Evolutionary conservation across 768 basidiomycete species (phyloP), one percentile per base, ranked within the genome.

Genomic region (Lentinula aciculospora): DNA sequence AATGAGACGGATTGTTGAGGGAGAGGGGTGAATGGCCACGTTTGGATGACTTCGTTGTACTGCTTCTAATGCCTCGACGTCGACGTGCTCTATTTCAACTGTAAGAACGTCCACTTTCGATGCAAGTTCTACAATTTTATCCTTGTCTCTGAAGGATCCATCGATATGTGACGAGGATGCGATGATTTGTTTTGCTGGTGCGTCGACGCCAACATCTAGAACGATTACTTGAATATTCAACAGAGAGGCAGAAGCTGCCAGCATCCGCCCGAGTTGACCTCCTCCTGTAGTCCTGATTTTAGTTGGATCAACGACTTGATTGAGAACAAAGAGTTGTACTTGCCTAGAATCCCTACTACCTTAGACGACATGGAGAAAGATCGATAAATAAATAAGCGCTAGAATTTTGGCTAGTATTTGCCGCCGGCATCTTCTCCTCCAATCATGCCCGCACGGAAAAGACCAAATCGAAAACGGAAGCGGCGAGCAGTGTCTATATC

Each of bases 221-320:
- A 97, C 83, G 31, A 94, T 71, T 17, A 95, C 74, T 39, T 88
- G 82, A 64, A 97, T 78, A 66, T 94, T 91, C 50, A 98, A 81
- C 31, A 93, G 79, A 2, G 94, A 87, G 3, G 96, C 95, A 0
- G 95, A 86, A 31, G 87, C 86, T 3, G 88, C 91, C 13, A 99
- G 81, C 97, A 99, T 99, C 23, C 96, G 92, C 25, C 96, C 96
- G 25, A 99, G 84, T 72, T 98, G 96, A 61, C 96, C 95, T 36
- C 97, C 97, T 61, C 96, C 96, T 95, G 62, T 50, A 37, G 46
- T 39, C 47, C 28, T 44, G 13, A 53, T 17, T 3, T 17, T 10
- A 39, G 34, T 39, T 54, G 23, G 37, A n/a, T 23, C 25, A 54
- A 31, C 17, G 4, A 8, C n/a, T 23, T 6, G 13, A 12, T 17